A percentile compares a stretch with the other conserved stretches of the same genome.
phyloP scores from a whole-genome alignment of 2,329 filamentous ascomycete genomes.

The Colletotrichum sp. region DNA sequence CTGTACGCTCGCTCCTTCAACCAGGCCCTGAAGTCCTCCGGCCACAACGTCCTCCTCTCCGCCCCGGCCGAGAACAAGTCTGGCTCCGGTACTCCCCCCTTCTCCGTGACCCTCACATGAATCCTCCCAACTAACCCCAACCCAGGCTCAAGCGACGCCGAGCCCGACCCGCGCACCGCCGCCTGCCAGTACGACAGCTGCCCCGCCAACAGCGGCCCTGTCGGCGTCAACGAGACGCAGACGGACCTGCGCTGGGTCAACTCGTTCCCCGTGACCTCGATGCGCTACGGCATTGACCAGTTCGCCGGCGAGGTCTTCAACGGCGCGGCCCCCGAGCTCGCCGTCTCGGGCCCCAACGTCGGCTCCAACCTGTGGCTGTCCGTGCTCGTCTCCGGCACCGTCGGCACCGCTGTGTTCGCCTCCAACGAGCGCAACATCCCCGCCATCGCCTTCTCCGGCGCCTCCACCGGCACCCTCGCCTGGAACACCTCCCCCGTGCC shows the following conservation, averaged over 20 bases:
- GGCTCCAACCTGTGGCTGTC: slow-evolving; percentile 61
- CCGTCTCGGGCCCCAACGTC: slow-evolving; percentile 69
- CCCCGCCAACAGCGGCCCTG: slow-evolving; percentile 56
- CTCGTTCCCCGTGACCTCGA: slow-evolving; percentile 69
- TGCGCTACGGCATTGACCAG: slow-evolving; percentile 65
- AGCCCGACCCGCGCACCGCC: slow-evolving; percentile 50
- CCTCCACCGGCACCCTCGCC: slow-evolving; percentile 50
- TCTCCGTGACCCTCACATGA: not conserved
- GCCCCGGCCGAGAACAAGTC: slow-evolving; percentile 71
- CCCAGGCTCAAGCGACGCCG: slow-evolving; percentile 53
- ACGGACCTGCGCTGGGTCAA: slow-evolving; percentile 75
- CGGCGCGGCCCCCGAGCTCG: slow-evolving; percentile 61
- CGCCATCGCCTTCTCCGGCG: slow-evolving; percentile 71
- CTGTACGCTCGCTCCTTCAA: slow-evolving; percentile 67
- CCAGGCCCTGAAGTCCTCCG: slow-evolving; percentile 56
- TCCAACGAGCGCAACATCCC: slow-evolving; percentile 59
- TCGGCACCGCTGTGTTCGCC: slow-evolving; percentile 68
- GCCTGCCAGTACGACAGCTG: slow-evolving; percentile 70
- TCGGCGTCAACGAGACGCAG: slow-evolving; percentile 61
- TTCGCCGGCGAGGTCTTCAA: slow-evolving; percentile 59
- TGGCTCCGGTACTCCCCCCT: slow-evolving; percentile 41
- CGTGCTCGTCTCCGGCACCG: slow-evolving; percentile 68
- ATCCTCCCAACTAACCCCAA: not conserved
- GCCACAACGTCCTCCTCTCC: slow-evolving; percentile 68
- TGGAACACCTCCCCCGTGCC: slow-evolving; percentile 61